Evolutionary conservation across 2,329 filamentous ascomycete species (phyloP), one percentile per base, ranked within the genome.

Genomic region (Epicoccum sorghinum): DNA sequence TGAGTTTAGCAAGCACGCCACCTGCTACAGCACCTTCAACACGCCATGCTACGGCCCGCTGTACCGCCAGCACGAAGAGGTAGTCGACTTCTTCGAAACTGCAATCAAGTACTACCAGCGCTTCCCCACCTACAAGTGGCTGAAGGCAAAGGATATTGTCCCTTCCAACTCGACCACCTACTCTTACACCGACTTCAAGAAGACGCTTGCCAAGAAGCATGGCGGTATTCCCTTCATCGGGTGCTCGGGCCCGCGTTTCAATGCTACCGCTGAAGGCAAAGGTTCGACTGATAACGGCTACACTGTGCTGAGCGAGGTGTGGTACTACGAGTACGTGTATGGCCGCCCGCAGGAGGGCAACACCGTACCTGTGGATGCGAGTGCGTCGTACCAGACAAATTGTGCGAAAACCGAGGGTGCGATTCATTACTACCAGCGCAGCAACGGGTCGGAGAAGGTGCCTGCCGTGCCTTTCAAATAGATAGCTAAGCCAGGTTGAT

Each of bases 1-100:
- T 75, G 86, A 89, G 68, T 88, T 86, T 77, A 81, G 78, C 74
- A 89, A 89, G 77, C 86, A 88, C 72, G 86, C 81, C 3, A 89
- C 86, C 12, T 89, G 86, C 78, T 89, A 77, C 77, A 84, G 81
- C 41, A 87, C 82, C 56, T 89, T 89, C 67, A 84, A 88, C 65
- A 73, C 79, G 5, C 80, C 83, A 27, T 89, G 87, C 80, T 89
- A 87, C 70, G 84, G 84, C 0, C 83, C 85, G 4, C 66, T 78
- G 57, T 85, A 86, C 68, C 67, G 70, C 42, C 46, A 82, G 60
- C 82, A 87, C 70, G 75, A 81, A 55, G 86, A 89, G 23, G 80
- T 89, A 1, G 76, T 86, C 30, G 83, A 88, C 58, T 89, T 83
- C 75, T 87, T 86, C 76, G 78, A 83, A 68, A 87, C 86, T 0